A percentile compares a stretch with the other conserved stretches of the same genome.
Evolutionary conservation across 495 filamentous ascomycete species (phyloP).

Genomic region (Aspergillus incahuasiensis): DNA sequence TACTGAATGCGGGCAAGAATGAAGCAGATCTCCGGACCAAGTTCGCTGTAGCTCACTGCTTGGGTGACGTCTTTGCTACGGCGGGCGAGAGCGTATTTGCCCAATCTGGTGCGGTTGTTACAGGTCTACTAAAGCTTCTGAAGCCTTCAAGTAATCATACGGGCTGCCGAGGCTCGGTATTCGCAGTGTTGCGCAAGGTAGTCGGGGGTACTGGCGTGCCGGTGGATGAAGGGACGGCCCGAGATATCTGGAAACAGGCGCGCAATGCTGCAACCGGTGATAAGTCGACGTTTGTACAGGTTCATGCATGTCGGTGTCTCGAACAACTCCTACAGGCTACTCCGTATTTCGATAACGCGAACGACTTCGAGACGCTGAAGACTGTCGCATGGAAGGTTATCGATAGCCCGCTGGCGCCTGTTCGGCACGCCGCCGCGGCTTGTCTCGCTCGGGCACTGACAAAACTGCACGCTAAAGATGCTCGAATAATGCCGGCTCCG

Average conservation of each 20-base stretch:
- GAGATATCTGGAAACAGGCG: slow-evolving; percentile 91
- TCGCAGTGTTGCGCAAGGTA: slow-evolving; percentile 72
- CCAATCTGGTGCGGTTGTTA: slow-evolving; percentile 68
- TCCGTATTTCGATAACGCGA: slow-evolving; percentile 79
- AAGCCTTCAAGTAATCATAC: slow-evolving; percentile 78
- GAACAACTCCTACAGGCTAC: slow-evolving; percentile 68
- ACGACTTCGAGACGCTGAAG: slow-evolving; percentile 84
- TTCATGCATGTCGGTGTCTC: slow-evolving; percentile 74
- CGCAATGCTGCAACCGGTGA: slow-evolving; percentile 71
- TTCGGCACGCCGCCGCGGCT: slow-evolving; percentile 82
- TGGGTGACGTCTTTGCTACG: slow-evolving; percentile 82
- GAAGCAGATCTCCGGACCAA: slow-evolving; percentile 72
- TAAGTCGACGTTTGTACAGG: slow-evolving; percentile 77
- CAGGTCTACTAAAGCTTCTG: slow-evolving; percentile 67
- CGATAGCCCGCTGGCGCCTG: slow-evolving; percentile 67
- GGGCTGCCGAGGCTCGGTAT: slow-evolving; percentile 78
- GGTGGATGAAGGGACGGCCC: slow-evolving; percentile 76
- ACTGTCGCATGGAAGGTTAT: slow-evolving; percentile 76
- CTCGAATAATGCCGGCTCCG: slow-evolving; percentile 49
- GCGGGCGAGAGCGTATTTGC: slow-evolving; percentile 93
- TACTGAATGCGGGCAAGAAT: slow-evolving; percentile 71
- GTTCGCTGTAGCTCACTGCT: slow-evolving; percentile 83
- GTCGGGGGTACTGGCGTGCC: slow-evolving; percentile 65
- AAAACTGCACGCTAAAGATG: slow-evolving; percentile 68
- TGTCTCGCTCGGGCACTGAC: slow-evolving; percentile 75